These are phyloP conservation scores for Lathyrus tuberosus DNA, from an alignment of 306 rosid species.

Conservation along the genomic window DNA sequence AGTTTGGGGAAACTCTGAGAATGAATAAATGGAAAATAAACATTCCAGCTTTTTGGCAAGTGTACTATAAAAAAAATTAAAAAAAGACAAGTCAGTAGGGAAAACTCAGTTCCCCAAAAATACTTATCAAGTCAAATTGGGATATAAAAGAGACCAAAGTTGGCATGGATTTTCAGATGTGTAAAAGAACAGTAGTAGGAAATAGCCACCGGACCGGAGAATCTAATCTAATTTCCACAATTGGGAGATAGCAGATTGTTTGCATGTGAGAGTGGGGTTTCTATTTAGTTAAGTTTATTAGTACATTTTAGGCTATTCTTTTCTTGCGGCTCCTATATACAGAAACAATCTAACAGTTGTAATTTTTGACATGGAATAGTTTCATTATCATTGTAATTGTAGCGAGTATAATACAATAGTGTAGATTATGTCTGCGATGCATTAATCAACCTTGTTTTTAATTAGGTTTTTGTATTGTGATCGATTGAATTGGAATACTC, in stretches of 20 bases:
- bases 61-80: background rate
- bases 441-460: too few species aligned
- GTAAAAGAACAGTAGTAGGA: slow-evolving; percentile 1
- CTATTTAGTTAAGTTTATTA: too few species aligned
- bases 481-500: too few species aligned
- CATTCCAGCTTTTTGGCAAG: background rate
- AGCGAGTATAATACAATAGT: too few species aligned
- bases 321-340: background rate
- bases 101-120: slow-evolving; percentile 1
- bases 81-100: background rate
- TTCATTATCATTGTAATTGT: too few species aligned
- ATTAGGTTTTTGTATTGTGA: too few species aligned
- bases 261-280: background rate
- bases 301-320: background rate
- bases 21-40: background rate
- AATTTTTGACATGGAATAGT: too few species aligned
- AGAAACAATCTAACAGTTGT: background rate
- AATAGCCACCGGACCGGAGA: background rate
- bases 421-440: too few species aligned
- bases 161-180: background rate
- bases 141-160: background rate
- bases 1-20: slow-evolving; percentile 1
- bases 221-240: background rate
- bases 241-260: background rate
- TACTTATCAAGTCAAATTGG: background rate